Conservation (phyloP, 2,329 filamentous ascomycete species). For the Daldinia eschscholtzii region DNA sequence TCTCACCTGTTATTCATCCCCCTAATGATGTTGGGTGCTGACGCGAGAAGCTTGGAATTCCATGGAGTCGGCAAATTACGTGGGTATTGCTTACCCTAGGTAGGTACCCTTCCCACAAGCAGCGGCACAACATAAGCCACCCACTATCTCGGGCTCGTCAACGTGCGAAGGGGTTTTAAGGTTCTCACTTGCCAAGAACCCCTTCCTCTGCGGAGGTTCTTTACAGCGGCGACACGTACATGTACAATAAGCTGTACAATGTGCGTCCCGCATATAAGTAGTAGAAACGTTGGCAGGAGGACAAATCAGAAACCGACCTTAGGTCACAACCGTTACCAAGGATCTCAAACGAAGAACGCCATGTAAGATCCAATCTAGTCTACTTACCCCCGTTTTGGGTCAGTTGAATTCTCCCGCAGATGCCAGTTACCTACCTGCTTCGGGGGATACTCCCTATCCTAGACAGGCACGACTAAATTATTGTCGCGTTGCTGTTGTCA, state of each 20-base stretch:
- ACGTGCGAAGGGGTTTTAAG: slow-evolving; percentile 39
- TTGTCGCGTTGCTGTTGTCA: slow-evolving; percentile 10
- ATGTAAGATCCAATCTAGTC: slow-evolving; percentile 41
- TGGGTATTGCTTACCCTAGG: slow-evolving; percentile 28
- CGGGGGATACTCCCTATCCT: background rate
- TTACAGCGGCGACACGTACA: slow-evolving; percentile 42
- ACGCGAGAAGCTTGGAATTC: slow-evolving; percentile 45
- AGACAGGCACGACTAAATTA: slow-evolving; percentile 8
- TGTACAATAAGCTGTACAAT: slow-evolving; percentile 41
- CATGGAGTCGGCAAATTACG: slow-evolving; percentile 36
- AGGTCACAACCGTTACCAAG: slow-evolving; percentile 41
- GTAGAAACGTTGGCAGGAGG: slow-evolving; percentile 19
- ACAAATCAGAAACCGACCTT: slow-evolving; percentile 34
- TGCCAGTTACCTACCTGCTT: background rate
- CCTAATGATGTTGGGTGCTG: slow-evolving; percentile 42
- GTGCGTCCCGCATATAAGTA: slow-evolving; percentile 26
- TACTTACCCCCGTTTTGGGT: slow-evolving; percentile 27
- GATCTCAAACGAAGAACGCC: slow-evolving; percentile 37
- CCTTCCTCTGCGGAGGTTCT: slow-evolving; percentile 32
- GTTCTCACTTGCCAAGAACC: slow-evolving; percentile 44
- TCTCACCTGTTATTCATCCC: slow-evolving; percentile 14
- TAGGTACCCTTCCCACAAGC: slow-evolving; percentile 21
- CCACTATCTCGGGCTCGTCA: slow-evolving; percentile 41
- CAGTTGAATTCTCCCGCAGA: slow-evolving; percentile 20
- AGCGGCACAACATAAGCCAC: slow-evolving; percentile 42